Conservation (phyloP, 2,329 filamentous ascomycete species). For the Epichloe typhina region DNA sequence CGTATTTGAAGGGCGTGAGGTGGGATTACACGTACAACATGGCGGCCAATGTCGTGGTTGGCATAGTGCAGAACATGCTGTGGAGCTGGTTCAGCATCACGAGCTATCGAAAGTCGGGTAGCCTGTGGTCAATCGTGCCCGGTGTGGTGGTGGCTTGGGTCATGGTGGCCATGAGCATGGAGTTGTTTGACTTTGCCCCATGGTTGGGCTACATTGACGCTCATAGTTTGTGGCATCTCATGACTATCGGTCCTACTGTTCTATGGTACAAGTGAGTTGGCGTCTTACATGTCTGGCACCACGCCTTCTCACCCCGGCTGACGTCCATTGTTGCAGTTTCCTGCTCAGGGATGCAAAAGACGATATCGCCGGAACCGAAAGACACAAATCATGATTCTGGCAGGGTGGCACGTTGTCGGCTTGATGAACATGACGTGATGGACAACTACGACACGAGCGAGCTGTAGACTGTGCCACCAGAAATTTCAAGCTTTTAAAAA, state of each 20-base stretch:
- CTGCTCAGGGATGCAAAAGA: constrained; percentile 74
- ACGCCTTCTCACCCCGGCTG: neutral
- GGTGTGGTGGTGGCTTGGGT: constrained; percentile 87
- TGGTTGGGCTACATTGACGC: constrained; percentile 74
- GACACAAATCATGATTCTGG: constrained; percentile 47
- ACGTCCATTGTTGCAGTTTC: constrained; percentile 44
- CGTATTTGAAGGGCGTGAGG: constrained; percentile 68
- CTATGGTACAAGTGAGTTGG: constrained; percentile 88
- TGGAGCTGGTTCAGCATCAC: constrained; percentile 77
- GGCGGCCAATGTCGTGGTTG: constrained; percentile 78
- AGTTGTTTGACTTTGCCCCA: constrained; percentile 92
- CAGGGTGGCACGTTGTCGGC: neutral
- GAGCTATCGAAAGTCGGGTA: constrained; percentile 57
- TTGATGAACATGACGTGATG: no score
- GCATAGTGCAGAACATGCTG: constrained; percentile 65
- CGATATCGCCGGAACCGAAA: constrained; percentile 55
- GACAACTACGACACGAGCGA: no score
- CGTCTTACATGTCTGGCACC: neutral
- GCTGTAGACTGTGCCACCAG: no score
- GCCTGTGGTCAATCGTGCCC: constrained; percentile 77
- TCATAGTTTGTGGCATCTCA: constrained; percentile 90
- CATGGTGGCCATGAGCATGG: constrained; percentile 85
- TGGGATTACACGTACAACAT: constrained; percentile 99
- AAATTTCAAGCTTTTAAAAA: no score
- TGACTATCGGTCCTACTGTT: constrained; percentile 75